Percentiles rank a stretch among this genome's conserved stretches.
These are phyloP conservation scores for Furcasterigmium sp. DNA, from an alignment of 2,329 filamentous ascomycete species.

Conservation along the genomic window DNA sequence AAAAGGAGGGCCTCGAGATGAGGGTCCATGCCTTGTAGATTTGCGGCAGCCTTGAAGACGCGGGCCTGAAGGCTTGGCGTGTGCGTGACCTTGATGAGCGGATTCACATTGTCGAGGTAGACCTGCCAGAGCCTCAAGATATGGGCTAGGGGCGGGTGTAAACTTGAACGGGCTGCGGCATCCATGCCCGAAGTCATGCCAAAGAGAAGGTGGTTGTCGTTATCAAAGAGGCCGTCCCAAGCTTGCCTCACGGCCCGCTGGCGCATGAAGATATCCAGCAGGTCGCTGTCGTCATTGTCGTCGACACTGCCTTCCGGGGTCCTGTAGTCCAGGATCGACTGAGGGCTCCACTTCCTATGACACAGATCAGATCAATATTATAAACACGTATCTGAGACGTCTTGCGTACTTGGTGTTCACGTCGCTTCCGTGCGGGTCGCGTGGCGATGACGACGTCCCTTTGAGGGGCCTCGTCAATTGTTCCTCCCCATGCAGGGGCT, in stretches of 20 bases:
- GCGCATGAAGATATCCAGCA: neutral
- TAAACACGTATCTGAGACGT: too few species aligned
- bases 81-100: constrained; percentile 38
- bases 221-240: constrained; percentile 36
- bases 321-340: too few species aligned
- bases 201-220: constrained; percentile 47
- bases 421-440: too few species aligned
- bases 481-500: constrained; percentile 29
- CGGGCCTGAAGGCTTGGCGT: constrained; percentile 28
- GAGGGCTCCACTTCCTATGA: too few species aligned
- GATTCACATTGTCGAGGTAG: constrained; percentile 35
- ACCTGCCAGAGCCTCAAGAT: constrained; percentile 28
- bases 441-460: too few species aligned
- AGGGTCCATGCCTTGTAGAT: constrained; percentile 14
- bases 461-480: neutral
- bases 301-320: too few species aligned
- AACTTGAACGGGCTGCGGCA: constrained; percentile 17
- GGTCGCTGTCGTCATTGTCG: constrained; percentile 7
- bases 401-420: too few species aligned
- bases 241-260: constrained; percentile 31
- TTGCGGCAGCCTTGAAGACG: constrained; percentile 19
- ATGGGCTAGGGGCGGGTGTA: constrained; percentile 14
- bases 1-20: constrained; percentile 31
- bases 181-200: constrained; percentile 32
- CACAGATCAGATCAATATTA: too few species aligned